Base-by-base conservation (phyloP, 2,329 filamentous ascomycete genomes). In the Epicoccum nigrum region DNA sequence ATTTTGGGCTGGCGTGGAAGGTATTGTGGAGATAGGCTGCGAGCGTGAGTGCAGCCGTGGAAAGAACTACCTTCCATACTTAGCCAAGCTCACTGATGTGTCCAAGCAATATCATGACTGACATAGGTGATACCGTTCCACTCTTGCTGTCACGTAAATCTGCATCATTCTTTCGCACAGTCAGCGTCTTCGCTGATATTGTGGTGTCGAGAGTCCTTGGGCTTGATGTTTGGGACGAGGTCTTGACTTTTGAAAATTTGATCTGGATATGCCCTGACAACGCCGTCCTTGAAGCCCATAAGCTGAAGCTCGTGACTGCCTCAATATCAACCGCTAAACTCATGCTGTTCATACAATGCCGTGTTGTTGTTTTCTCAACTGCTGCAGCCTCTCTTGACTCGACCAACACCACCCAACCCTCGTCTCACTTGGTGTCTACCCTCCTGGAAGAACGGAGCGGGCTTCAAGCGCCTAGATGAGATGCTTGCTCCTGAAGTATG, bases 401-500 rank as follows among this genome's bases (percentile, higher is more conserved):
- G 23, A 33, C 6, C 21, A 19, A 16, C n/a, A 27, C 13, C 35
- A 20, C 27, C 20, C 20, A 11, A 13, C 17, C 28, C 12, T 34
- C 11, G 2, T 21, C 6, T 4, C 23, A 25, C 23, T 25, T 25
- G 23, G 6, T 9, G 2, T 25, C 9, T 25, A 25, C 23, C 9
- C 9, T 25, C 3, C 23, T 25, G 23, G 9, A 25, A 25, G 6
- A 9, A 25, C 9, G 23, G 23, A 3, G 9, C 6, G 1, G 9
- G 23, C 23, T 25, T 9, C 9, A 9, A 3, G 23, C 23, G 9
- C 17, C 37, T 48, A 80, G 61, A 80, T 81, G 55, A 81, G 74
- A 70, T 81, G 79, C 76, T 81, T 81, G 38, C 73, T 76, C 58
- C 75, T 75, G 83, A 99, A 99, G 82, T 99, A 99, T 59, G 93